A percentile compares a stretch with the other conserved stretches of the same genome.
Evolutionary conservation across 306 rosid species (phyloP).

Genomic region (Morella rubra): DNA sequence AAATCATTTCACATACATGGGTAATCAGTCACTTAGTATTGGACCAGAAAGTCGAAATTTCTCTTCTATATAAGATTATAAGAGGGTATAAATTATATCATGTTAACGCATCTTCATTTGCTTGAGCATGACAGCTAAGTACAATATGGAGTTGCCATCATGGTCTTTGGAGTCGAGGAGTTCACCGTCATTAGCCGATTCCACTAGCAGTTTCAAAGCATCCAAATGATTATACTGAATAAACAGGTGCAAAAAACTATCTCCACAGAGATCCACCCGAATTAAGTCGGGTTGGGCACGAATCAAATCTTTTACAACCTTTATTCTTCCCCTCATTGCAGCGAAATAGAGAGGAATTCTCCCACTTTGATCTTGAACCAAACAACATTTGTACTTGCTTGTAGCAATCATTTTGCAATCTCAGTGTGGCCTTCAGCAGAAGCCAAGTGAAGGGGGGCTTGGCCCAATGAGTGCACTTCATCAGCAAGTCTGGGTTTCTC

Average conservation of each 20-base stretch:
- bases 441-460: slow-evolving; percentile 39
- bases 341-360: slow-evolving; percentile 40
- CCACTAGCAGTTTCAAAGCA: slow-evolving; percentile 24
- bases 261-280: slow-evolving; percentile 3
- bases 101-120: slow-evolving; percentile 22
- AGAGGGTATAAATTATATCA: not conserved
- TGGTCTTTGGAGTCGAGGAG: slow-evolving; percentile 7
- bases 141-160: slow-evolving; percentile 25
- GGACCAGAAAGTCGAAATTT: too few relatives aligned
- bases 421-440: slow-evolving; percentile 32
- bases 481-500: slow-evolving; percentile 1
- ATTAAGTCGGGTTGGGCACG: not conserved
- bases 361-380: slow-evolving; percentile 26
- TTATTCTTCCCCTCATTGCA: slow-evolving; percentile 33
- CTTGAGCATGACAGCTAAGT: slow-evolving; percentile 18
- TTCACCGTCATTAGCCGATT: slow-evolving; percentile 8
- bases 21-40: not conserved
- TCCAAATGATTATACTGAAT: slow-evolving; percentile 20
- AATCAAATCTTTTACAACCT: slow-evolving; percentile 15
- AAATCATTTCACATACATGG: too few relatives aligned
- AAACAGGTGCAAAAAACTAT: slow-evolving; percentile 30
- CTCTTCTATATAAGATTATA: not conserved
- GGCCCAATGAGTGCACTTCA: slow-evolving; percentile 34
- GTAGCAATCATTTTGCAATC: slow-evolving; percentile 21
- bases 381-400: slow-evolving; percentile 9